Evolutionary conservation across 805 yeast genomes (phyloP).

Genomic region (Komagataella ulmi): DNA sequence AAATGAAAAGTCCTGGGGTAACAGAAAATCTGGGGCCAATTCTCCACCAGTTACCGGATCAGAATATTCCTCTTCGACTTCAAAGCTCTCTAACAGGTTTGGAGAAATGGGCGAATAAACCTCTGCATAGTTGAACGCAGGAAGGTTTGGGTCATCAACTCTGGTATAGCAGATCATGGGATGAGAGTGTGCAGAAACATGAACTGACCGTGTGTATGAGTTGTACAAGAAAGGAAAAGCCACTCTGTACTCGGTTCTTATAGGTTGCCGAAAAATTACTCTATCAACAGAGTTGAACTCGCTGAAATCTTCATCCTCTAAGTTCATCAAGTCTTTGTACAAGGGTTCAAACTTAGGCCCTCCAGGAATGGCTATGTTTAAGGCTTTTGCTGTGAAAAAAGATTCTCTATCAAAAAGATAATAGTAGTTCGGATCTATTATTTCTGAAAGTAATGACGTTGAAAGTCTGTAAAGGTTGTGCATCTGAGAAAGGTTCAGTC

Average conservation of each 20-base stretch:
- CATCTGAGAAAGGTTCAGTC: slow-evolving; percentile 45
- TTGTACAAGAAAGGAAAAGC: slow-evolving; percentile 83
- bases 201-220: slow-evolving; percentile 55
- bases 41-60: slow-evolving; percentile 19
- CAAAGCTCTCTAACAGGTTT: slow-evolving; percentile 8
- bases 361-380: slow-evolving; percentile 80
- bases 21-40: slow-evolving; percentile 20
- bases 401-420: slow-evolving; percentile 70
- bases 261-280: slow-evolving; percentile 64
- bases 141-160: slow-evolving; percentile 32
- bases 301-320: slow-evolving; percentile 62
- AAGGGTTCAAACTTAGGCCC: slow-evolving; percentile 95
- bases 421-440: slow-evolving; percentile 41
- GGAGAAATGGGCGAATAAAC: slow-evolving; percentile 41
- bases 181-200: slow-evolving; percentile 47
- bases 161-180: slow-evolving; percentile 41
- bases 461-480: slow-evolving; percentile 54
- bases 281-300: slow-evolving; percentile 87
- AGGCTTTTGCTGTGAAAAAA: slow-evolving; percentile 82
- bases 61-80: slow-evolving; percentile 6
- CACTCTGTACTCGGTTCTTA: slow-evolving; percentile 73
- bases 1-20: slow-evolving; percentile 35
- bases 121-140: slow-evolving; percentile 44
- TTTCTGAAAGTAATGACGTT: slow-evolving; percentile 54
- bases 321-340: slow-evolving; percentile 41